These are phyloP conservation scores for Ophiostoma tasmaniense DNA, from an alignment of 2,329 filamentous ascomycete genomes.

Conservation along the genomic window DNA sequence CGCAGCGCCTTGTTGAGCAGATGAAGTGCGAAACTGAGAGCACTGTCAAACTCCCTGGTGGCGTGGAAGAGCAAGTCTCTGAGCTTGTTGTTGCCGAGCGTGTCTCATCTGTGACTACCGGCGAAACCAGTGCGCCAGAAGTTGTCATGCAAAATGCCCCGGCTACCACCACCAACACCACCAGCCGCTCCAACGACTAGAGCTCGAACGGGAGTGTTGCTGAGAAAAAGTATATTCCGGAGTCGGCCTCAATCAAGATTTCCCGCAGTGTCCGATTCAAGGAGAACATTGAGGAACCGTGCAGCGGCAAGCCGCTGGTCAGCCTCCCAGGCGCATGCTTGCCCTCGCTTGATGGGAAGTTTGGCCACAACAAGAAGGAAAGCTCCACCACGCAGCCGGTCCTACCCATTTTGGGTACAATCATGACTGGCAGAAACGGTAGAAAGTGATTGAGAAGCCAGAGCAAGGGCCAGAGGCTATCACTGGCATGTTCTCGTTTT, in stretches of 20 bases:
- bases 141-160: not conserved
- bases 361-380: not conserved
- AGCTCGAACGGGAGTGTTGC: slow-evolving; percentile 6
- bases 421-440: not conserved
- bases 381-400: not conserved
- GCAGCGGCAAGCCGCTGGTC: not conserved
- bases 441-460: not conserved
- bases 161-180: not conserved
- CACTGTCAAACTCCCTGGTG: slow-evolving; percentile 18
- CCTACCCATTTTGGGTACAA: not conserved
- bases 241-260: not conserved
- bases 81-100: slow-evolving; percentile 6
- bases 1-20: slow-evolving; percentile 45
- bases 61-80: slow-evolving; percentile 10
- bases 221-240: not conserved
- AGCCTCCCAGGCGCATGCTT: not conserved
- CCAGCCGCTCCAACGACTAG: slow-evolving; percentile 17
- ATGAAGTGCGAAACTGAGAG: slow-evolving; percentile 35
- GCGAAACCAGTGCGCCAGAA: not conserved
- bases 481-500: not conserved
- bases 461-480: not conserved
- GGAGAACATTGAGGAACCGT: not conserved
- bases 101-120: not conserved
- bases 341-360: not conserved
- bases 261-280: not conserved